Percentiles rank a stretch among this genome's conserved stretches.
Conservation (phyloP, 768 basidiomycete species). For the Strobilomyces echinocephalus region DNA sequence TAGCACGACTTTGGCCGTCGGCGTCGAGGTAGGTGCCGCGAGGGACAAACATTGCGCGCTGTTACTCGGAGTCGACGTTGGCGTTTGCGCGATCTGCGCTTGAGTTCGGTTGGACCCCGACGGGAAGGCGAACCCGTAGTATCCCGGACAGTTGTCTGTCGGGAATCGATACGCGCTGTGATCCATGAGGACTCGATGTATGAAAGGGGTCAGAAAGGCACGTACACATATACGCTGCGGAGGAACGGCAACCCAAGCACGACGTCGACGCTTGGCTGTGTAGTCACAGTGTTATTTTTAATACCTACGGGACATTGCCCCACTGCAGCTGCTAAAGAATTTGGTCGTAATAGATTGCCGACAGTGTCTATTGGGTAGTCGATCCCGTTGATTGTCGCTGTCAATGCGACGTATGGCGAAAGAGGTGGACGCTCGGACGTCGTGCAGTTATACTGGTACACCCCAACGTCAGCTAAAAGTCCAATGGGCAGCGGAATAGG, state of each 20-base stretch:
- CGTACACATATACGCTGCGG: slow-evolving; percentile 31
- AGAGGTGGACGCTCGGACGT: slow-evolving; percentile 2
- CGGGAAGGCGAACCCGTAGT: slow-evolving; percentile 31
- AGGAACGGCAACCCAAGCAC: slow-evolving; percentile 27
- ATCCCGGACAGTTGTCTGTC: slow-evolving; percentile 26
- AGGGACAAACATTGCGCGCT: slow-evolving; percentile 25
- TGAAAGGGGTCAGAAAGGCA: not conserved
- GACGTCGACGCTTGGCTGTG: slow-evolving; percentile 10
- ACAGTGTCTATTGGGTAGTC: slow-evolving; percentile 29
- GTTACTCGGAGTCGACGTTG: slow-evolving; percentile 24
- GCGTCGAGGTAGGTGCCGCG: slow-evolving; percentile 26
- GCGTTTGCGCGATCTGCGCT: slow-evolving; percentile 26
- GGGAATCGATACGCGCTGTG: slow-evolving; percentile 31
- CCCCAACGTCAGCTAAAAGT: not conserved
- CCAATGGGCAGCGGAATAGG: slow-evolving; percentile 16
- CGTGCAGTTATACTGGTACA: slow-evolving; percentile 18
- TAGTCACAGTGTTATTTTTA: slow-evolving; percentile 7
- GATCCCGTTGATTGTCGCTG: slow-evolving; percentile 29
- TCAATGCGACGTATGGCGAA: slow-evolving; percentile 22
- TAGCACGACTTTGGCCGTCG: slow-evolving; percentile 13
- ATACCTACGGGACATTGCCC: slow-evolving; percentile 24
- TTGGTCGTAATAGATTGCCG: slow-evolving; percentile 20
- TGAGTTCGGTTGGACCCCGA: slow-evolving; percentile 25
- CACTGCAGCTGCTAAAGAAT: fast-evolving
- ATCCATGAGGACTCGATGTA: not conserved